Conservation (phyloP, 2,329 filamentous ascomycete species). For the Aspergillus neoniger region DNA sequence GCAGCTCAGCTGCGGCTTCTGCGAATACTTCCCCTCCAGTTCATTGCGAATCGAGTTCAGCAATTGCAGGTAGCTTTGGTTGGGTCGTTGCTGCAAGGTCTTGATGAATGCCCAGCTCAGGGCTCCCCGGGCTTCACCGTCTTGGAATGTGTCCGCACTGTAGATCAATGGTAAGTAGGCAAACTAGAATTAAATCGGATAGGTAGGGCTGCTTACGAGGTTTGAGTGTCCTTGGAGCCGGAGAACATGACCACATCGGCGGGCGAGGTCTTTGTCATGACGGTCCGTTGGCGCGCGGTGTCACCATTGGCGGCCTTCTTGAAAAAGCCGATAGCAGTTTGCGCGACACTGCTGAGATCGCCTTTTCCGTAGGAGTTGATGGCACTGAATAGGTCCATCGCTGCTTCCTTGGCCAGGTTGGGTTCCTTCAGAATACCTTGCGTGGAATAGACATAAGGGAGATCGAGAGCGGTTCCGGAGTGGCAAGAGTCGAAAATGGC, state of each 20-base stretch:
- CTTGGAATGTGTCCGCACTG: conserved; percentile 88
- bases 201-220: conserved; percentile 44
- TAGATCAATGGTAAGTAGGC: neutral
- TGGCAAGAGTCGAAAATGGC: conserved; percentile 70
- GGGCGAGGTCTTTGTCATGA: conserved; percentile 86
- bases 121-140: conserved; percentile 85
- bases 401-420: conserved; percentile 67
- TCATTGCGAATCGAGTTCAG: conserved; percentile 92
- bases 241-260: conserved; percentile 98
- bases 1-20: conserved; percentile 95
- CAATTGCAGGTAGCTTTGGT: conserved; percentile 92
- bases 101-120: conserved; percentile 98
- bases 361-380: conserved; percentile 78
- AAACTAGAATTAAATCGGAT: neutral
- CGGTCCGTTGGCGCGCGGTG: conserved; percentile 73
- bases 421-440: conserved; percentile 67
- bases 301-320: conserved; percentile 84
- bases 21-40: conserved; percentile 80
- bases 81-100: conserved; percentile 81
- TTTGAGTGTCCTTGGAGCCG: conserved; percentile 93
- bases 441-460: conserved; percentile 69
- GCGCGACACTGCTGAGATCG: conserved; percentile 78
- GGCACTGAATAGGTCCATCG: conserved; percentile 63
- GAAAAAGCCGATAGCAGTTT: conserved; percentile 77
- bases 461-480: conserved; percentile 65